Conservation (phyloP, 1,139 yeast species). For the Debaryomyces subglobosus region DNA sequence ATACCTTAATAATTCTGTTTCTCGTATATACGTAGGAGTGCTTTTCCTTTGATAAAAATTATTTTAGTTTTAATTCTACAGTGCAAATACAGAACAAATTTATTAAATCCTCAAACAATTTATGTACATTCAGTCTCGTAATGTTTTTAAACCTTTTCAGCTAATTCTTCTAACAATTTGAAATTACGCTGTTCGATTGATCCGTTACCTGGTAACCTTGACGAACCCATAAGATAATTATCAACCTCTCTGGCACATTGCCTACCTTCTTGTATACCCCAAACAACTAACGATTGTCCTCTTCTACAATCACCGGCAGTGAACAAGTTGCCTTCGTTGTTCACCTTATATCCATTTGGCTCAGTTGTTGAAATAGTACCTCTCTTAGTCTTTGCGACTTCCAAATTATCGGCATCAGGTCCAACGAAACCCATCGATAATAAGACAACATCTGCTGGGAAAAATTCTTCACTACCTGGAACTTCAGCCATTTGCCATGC, state of each 20-base stretch:
- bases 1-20: no score
- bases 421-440: constrained; percentile 98
- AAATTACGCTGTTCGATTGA: constrained; percentile 84
- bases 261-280: constrained; percentile 99
- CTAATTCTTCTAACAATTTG: constrained; percentile 72
- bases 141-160: constrained; percentile 51
- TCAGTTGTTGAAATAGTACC: constrained; percentile 80
- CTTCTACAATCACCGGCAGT: constrained; percentile 99
- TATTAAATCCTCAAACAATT: constrained; percentile 1
- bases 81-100: constrained; percentile 2
- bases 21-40: no score
- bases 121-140: neutral
- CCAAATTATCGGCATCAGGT: constrained; percentile 84
- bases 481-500: constrained; percentile 99
- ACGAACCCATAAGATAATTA: constrained; percentile 69
- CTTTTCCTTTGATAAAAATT: no score
- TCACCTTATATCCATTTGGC: constrained; percentile 73
- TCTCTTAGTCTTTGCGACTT: constrained; percentile 74
- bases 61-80: neutral
- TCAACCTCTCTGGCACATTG: constrained; percentile 97
- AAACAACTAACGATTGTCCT: constrained; percentile 96
- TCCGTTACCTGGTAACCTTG: constrained; percentile 92
- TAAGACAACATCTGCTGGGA: constrained; percentile 92
- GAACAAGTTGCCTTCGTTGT: constrained; percentile 65
- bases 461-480: constrained; percentile 91